Base-by-base conservation (phyloP, 2,329 filamentous ascomycete species). In the Ascochyta lentis region DNA sequence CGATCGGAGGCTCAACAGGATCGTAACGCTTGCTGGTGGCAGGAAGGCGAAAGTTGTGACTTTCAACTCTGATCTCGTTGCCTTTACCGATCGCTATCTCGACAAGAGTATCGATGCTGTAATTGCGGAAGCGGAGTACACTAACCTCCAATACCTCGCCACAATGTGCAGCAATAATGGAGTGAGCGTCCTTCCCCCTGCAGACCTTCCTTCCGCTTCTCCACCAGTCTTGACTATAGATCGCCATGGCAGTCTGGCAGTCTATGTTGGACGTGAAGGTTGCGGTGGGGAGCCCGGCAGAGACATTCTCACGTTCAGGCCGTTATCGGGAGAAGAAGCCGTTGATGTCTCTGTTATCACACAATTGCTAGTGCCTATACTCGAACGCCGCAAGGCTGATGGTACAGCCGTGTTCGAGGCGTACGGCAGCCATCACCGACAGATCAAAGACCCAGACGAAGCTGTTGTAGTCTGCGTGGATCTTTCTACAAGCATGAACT, bases 141-240 rank as follows among this genome's bases (percentile, higher is more conserved):
- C 50, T 1, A 65, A 74, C 22, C 59, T 72, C 9, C 51, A 63
- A 19, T 67, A 71, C 38, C 61, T 75, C 7, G 68, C 71, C 16
- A 66, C 59, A 19, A 51, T 72, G 6, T 75, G 72, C 34, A 71
- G 65, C 12, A 60, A 66, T 7, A 74, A 70, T 31, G 60, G 64
- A 22, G 60, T 77, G 9, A 62, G 65, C 3, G 71, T 76, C 5
- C 45, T 70, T 22, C 64, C 61, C 7, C 74, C 73, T 0, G 59
- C 63, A 5, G 53, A 61, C 16, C 59, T 76, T 4, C 60, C 64
- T 5, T 72, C 67, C 12, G 64, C 67, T 9, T 66, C 69, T 0
- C 57, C 67, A 7, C 73, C 73, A 22, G 68, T 66, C 27, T 53
- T 78, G 29, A 77, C 74, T 2, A 64, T 77, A 16, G 75, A 76